phyloP scores from a whole-genome alignment of 1,284 basidiomycete species.

The Agaricales sp. region DNA sequence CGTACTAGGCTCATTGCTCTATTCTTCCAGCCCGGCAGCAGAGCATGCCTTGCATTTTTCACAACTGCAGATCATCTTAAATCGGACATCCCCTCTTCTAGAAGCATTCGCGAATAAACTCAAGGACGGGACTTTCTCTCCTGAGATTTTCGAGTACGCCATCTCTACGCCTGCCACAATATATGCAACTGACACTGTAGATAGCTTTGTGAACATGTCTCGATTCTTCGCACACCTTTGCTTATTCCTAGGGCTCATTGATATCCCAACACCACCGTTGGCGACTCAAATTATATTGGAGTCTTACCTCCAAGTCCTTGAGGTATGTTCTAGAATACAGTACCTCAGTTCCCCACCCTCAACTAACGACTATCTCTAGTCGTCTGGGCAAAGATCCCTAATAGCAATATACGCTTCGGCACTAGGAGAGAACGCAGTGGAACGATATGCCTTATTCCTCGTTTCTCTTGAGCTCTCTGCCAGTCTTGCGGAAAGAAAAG shows the following conservation, averaged over 20 bases:
- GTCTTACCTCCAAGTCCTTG: conserved; percentile 82
- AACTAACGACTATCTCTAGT: conserved; percentile 1
- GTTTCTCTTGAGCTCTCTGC: conserved; percentile 70
- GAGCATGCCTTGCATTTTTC: conserved; percentile 81
- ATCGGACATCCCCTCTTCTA: conserved; percentile 58
- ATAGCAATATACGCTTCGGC: conserved; percentile 93
- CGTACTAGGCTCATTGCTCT: conserved; percentile 2
- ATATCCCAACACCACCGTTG: conserved; percentile 59
- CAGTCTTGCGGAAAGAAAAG: conserved; percentile 57
- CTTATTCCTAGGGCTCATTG: conserved; percentile 80
- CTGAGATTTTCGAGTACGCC: conserved; percentile 53
- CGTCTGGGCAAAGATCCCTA: conserved; percentile 71
- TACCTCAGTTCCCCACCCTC: neutral
- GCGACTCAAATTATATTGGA: conserved; percentile 69
- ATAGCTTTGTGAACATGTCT: conserved; percentile 55
- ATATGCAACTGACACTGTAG: conserved; percentile 5
- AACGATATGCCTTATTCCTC: conserved; percentile 89
- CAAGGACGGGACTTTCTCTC: conserved; percentile 34
- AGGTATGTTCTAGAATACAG: conserved; percentile 53
- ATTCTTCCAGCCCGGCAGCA: conserved; percentile 40
- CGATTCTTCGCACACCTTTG: conserved; percentile 97
- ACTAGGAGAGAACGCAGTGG: conserved; percentile 84
- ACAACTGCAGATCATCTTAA: conserved; percentile 80
- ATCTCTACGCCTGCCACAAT: neutral
- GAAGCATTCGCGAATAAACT: conserved; percentile 65